Base-by-base conservation (phyloP, 306 rosid species). In the Cajanus cajan region DNA sequence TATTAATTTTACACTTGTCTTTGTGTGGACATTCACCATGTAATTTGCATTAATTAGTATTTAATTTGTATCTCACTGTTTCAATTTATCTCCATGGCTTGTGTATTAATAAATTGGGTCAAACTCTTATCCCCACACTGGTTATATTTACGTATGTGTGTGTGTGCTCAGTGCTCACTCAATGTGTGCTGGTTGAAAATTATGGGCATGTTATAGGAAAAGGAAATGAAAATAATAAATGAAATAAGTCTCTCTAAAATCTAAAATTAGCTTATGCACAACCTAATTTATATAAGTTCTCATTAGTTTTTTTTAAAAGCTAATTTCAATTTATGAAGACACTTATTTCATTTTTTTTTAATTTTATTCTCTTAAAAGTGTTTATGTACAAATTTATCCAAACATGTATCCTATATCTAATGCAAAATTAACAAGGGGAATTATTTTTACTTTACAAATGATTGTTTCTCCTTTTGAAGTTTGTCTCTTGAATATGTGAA, bases 401-500 rank as follows among this genome's bases (percentile, higher is more conserved):
- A n/a, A n/a, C n/a, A n/a, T n/a, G n/a, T n/a, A n/a, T n/a, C n/a
- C n/a, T n/a, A 44, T 37, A 50, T 45, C 44, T 31, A 28, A 51
- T 77, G 68, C 78, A 39, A 70, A 69, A 70, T 75, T 24, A 28
- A 8, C 69, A 18, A 51, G n/a, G 31, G 44, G n/a, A 25, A 15
- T 52, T 71, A 24, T 28, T 21, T 41, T 71, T 48, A 71, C 28
- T 72, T 37, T 36, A 61, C 39, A 55, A 43, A 36, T 73, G 63
- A 59, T 74, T 64, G 47, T 50, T 28, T 83, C 73, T 73, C 52
- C 58, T 63, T 54, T 37, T 59, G 57, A 76, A 43, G 58, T 34
- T 6, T 24, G 70, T 65, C 36, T 21, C 65, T 43, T 71, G 79
- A 82, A 63, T 71, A 34, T 78, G 62, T 71, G 21, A 76, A 71